These are phyloP conservation scores for Rhizopogon sp. DNA, from an alignment of 768 basidiomycete species.

Conservation along the genomic window DNA sequence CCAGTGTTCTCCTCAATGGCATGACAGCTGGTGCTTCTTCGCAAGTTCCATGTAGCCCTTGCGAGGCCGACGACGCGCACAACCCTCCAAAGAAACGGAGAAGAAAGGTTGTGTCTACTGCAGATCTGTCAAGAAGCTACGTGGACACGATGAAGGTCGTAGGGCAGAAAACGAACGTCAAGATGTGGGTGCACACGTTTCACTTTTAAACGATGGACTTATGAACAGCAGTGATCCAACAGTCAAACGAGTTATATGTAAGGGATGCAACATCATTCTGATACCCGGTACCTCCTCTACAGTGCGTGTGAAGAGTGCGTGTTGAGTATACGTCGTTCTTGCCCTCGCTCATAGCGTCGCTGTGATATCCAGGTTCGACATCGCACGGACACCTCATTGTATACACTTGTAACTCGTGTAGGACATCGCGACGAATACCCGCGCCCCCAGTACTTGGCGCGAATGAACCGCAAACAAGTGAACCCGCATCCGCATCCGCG, in stretches of 20 bases:
- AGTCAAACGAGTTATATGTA: conserved; percentile 80
- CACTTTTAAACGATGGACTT: not conserved
- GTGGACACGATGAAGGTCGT: conserved; percentile 63
- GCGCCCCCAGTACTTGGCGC: conserved; percentile 43
- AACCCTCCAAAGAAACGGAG: conserved; percentile 14
- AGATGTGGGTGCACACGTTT: conserved; percentile 48
- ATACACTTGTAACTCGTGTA: conserved; percentile 58
- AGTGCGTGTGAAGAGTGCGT: conserved; percentile 62
- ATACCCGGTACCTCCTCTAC: conserved; percentile 63
- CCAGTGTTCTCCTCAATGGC: conserved; percentile 56
- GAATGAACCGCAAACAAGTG: not conserved
- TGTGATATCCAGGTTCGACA: conserved; percentile 27
- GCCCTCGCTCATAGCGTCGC: conserved; percentile 19
- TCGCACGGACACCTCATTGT: conserved; percentile 51
- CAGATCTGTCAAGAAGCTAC: conserved; percentile 62
- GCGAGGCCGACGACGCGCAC: not conserved
- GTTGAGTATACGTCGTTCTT: not conserved
- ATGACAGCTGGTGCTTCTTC: conserved; percentile 19
- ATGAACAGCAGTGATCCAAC: conserved; percentile 58
- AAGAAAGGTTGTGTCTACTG: conserved; percentile 26
- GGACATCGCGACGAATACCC: conserved; percentile 58
- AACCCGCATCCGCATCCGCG: not conserved
- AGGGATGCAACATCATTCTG: conserved; percentile 57
- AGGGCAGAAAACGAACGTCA: conserved; percentile 71
- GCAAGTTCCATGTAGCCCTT: not conserved